Conservation (phyloP, 2,329 filamentous ascomycete species). For the Penicillium hesseltinei region DNA sequence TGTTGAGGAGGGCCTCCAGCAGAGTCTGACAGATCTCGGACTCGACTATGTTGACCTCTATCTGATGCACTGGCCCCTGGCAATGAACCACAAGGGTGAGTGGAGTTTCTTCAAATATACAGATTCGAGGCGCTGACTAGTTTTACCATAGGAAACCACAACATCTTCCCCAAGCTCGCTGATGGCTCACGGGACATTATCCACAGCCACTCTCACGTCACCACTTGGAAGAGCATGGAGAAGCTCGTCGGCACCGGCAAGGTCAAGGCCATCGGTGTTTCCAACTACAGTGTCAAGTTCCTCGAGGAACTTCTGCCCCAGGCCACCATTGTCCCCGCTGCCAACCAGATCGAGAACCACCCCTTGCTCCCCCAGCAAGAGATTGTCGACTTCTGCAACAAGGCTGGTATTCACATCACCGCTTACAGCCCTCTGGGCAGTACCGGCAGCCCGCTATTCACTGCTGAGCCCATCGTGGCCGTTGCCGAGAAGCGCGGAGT, state of each 20-base stretch:
- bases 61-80: slow-evolving; percentile 79
- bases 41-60: slow-evolving; percentile 80
- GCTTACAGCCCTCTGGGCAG: slow-evolving; percentile 50
- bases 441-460: slow-evolving; percentile 45
- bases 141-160: slow-evolving; percentile 32
- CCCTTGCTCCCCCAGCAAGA: slow-evolving; percentile 63
- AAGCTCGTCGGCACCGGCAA: slow-evolving; percentile 55
- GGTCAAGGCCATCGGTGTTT: slow-evolving; percentile 58
- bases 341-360: slow-evolving; percentile 81
- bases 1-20: slow-evolving; percentile 67
- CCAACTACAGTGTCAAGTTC: slow-evolving; percentile 56
- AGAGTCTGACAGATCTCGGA: slow-evolving; percentile 70
- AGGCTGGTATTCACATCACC: slow-evolving; percentile 53
- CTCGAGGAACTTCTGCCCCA: slow-evolving; percentile 57
- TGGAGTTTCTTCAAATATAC: background rate
- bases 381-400: slow-evolving; percentile 51
- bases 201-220: slow-evolving; percentile 65
- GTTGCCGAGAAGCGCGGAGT: slow-evolving; percentile 43
- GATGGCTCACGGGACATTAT: slow-evolving; percentile 75
- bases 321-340: slow-evolving; percentile 61
- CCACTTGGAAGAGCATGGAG: slow-evolving; percentile 74
- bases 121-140: background rate
- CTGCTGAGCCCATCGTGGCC: slow-evolving; percentile 41
- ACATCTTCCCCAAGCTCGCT: slow-evolving; percentile 66
- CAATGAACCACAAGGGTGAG: slow-evolving; percentile 70